Evolutionary conservation across 164 flowering plant genomes (phyloP).

Genomic region (Amborella trichopoda): DNA sequence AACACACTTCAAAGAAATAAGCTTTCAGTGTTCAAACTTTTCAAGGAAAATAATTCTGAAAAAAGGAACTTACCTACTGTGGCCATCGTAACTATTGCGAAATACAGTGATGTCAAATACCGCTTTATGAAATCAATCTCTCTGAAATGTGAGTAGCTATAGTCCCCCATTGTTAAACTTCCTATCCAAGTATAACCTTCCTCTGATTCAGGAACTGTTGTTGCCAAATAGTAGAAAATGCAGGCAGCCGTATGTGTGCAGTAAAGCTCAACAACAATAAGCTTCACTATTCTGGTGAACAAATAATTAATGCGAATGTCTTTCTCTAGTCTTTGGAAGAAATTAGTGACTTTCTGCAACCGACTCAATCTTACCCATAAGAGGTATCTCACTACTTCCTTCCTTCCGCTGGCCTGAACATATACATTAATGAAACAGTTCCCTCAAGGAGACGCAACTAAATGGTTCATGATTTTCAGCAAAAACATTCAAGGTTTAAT

Average conservation of each 20-base stretch:
- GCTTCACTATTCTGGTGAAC: conserved; percentile 61
- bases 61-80: conserved; percentile 52
- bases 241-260: conserved; percentile 87
- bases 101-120: conserved; percentile 60
- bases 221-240: conserved; percentile 70
- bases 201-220: conserved; percentile 47
- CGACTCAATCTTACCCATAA: conserved; percentile 59
- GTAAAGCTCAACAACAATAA: conserved; percentile 58
- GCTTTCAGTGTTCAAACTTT: too few species aligned
- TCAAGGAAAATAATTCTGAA: conserved; percentile 2
- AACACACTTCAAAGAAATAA: too few species aligned
- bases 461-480: too few species aligned
- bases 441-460: too few species aligned
- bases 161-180: conserved; percentile 66
- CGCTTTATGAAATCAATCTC: conserved; percentile 58
- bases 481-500: too few species aligned
- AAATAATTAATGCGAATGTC: conserved; percentile 60
- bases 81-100: conserved; percentile 79
- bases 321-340: conserved; percentile 54
- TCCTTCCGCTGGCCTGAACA: conserved; percentile 33
- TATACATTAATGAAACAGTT: too few species aligned
- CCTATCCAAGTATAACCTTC: conserved; percentile 88
- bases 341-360: conserved; percentile 29
- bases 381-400: conserved; percentile 54
- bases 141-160: conserved; percentile 47